Evolutionary conservation across 345 rosid genomes (phyloP).

Genomic region (Salix purpurea): DNA sequence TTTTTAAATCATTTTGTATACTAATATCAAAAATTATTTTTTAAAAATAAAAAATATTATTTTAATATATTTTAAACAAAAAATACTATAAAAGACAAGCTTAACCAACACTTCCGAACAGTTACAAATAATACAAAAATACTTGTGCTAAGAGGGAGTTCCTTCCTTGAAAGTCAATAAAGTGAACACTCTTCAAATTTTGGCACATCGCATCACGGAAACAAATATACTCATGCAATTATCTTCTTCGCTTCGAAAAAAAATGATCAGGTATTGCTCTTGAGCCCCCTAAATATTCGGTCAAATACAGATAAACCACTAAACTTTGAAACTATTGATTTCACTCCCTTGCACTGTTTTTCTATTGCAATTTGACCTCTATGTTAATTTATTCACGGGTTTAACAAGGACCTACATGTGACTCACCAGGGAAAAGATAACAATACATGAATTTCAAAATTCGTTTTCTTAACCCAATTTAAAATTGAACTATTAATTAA

Average conservation of each 20-base stretch:
- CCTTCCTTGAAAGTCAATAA: slow-evolving; percentile 30
- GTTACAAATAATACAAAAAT: slow-evolving; percentile 31
- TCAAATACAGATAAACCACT: no score
- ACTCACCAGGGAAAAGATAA: no score
- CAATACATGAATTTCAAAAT: no score
- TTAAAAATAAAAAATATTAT: background rate
- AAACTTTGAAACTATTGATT: no score
- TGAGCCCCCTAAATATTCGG: background rate
- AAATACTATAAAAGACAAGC: background rate
- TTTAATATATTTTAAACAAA: no score
- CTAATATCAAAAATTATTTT: background rate
- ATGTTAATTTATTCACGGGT: no score
- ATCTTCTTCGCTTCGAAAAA: background rate
- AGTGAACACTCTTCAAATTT: slow-evolving; percentile 26
- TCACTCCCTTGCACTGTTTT: no score
- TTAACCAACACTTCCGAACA: background rate
- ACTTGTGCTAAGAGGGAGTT: slow-evolving; percentile 6
- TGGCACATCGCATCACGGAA: slow-evolving; percentile 13
- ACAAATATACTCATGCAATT: slow-evolving; percentile 24
- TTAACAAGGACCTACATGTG: no score
- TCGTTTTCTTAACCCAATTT: no score
- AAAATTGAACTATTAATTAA: no score
- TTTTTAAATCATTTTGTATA: no score
- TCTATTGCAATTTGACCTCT: no score
- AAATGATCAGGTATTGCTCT: background rate